Conservation (phyloP, 345 rosid genomes). For the Syzygium grande region DNA sequence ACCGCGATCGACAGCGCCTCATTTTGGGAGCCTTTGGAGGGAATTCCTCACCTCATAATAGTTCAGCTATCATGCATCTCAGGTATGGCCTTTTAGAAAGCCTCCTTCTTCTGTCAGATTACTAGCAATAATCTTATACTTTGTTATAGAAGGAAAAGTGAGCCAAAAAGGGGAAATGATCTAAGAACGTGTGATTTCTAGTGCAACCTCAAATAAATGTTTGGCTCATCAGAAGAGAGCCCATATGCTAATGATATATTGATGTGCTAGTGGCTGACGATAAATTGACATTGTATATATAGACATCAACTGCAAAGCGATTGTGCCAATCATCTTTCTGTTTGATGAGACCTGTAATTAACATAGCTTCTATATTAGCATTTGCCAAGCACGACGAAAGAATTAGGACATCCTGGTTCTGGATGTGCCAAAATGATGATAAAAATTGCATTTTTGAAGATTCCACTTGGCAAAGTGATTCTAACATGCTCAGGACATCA, state of each 20-base stretch:
- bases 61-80: slow-evolving; percentile 38
- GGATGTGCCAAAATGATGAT: background rate
- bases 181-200: background rate
- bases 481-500: background rate
- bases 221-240: background rate
- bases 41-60: slow-evolving; percentile 16
- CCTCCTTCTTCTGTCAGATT: background rate
- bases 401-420: background rate
- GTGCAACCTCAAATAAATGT: background rate
- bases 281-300: background rate
- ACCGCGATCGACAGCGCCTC: slow-evolving; percentile 29
- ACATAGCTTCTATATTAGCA: background rate
- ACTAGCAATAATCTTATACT: background rate
- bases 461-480: background rate
- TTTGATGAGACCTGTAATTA: background rate
- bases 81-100: slow-evolving; percentile 21
- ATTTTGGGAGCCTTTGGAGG: slow-evolving; percentile 9
- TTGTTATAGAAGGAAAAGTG: background rate
- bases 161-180: background rate
- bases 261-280: background rate
- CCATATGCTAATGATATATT: background rate
- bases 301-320: background rate
- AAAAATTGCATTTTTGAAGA: background rate
- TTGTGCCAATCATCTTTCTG: background rate
- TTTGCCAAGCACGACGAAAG: background rate